Evolutionary conservation across 225 moss, liverwort and hornwort species (phyloP), one percentile per base, ranked within the genome.

Genomic region (Pseudoscleropodium purum): DNA sequence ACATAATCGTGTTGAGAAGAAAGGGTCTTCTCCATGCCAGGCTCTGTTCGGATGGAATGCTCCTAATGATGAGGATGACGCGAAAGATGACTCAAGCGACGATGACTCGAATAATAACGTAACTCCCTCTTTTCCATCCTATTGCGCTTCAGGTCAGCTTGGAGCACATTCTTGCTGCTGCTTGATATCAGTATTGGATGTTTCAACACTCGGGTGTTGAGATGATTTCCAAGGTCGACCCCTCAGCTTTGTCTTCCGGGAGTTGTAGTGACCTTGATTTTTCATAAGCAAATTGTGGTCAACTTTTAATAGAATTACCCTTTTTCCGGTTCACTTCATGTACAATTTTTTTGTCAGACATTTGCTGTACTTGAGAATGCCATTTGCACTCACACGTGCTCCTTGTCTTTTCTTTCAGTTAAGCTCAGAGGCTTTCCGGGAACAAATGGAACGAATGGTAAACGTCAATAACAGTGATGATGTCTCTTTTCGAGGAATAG

Each of bases 401-500:
- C 49, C 43, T 67, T 88, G 60, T 88, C 20, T 76, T 74, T 77
- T 77, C 83, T 14, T 91, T 92, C 94, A 99, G 98, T 86, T 86
- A 51, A 90, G 91, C 84, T 90, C 97, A 49, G 96, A 95, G 39
- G 61, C 89, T 76, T 99, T 99, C 89, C 99, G 99, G n/a, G 87
- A 95, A 78, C 91, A 94, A 90, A 99, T 99, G 95, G 96, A 99
- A 93, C 93, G 93, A 88, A 99, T 99, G 99, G 82, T 99, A 79
- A 91, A 88, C 91, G 86, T 73, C 72, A 94, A 91, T 79, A 96
- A 92, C 78, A 96, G 91, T 82, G 97, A 97, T 85, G 96, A 99
- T 91, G 96, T 96, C 84, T 93, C 95, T 67, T 99, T 99, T 92
- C 94, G 96, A 91, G 99, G 99, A 83, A 99, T 97, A 90, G 99